Evolutionary conservation across 805 yeast species (phyloP), one percentile per base, ranked within the genome.

Genomic region (Candida maesae): DNA sequence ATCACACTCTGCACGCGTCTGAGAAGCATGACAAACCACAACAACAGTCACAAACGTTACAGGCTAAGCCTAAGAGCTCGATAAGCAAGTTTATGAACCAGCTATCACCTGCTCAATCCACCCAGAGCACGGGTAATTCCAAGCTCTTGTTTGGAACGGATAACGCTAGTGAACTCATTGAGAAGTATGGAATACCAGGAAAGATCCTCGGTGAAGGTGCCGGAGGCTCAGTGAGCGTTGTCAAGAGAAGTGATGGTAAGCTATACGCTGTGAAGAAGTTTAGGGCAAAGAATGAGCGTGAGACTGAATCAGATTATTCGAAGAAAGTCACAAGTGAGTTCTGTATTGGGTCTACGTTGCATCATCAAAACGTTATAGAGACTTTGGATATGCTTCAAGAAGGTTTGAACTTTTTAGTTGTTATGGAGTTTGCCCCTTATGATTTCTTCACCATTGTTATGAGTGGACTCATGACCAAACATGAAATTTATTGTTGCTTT

Each of bases 371-470:
- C 62, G 71, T 90, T 41, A 81, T 90, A 49, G 82, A 80, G 52
- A 89, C 95, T 4, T 66, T 81, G 38, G 97, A 90, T 55, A 73
- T 90, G 59, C 66, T 90, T 46, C 76, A 79, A 51, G 95, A 88
- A 48, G 74, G 74, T 17, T 68, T 70, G 30, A 67, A 68, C 44
- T 80, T 76, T 56, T 74, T 76, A 42, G 85, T 91, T 47, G 84
- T 91, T 26, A 90, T 93, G 95, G 97, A 91, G 59, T 91, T 83
- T 60, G 85, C 95, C 41, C 91, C 88, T 2, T 88, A 74, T 60
- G 99, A 91, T 65, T 87, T 91, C 57, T 91, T 91, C 63, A 86
- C 93, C 33, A 72, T 91, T 39, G 96, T 91, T 24, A 91, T 91
- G 97, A 74, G 85, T 33, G 95, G 91, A 3, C 64, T 80, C 42